phyloP scores from a whole-genome alignment of 2,329 filamentous ascomycete genomes.

The Nemania sp. region DNA sequence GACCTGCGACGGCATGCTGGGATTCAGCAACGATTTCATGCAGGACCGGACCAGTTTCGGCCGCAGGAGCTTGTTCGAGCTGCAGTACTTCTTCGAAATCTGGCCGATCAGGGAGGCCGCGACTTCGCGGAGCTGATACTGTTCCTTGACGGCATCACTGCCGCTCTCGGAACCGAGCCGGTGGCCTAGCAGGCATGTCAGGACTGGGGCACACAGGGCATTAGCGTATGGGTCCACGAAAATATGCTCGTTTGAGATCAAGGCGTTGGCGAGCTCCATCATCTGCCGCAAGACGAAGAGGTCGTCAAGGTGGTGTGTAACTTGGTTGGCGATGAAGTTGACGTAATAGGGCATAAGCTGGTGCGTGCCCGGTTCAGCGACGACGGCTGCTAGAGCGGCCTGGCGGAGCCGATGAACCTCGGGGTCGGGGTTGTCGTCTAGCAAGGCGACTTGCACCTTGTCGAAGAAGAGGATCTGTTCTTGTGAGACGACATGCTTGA shows the following conservation, averaged over 20 bases:
- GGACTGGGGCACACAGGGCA: slow-evolving; percentile 78
- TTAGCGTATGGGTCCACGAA: slow-evolving; percentile 68
- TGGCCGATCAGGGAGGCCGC: slow-evolving; percentile 80
- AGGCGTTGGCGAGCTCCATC: slow-evolving; percentile 84
- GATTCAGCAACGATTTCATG: slow-evolving; percentile 88
- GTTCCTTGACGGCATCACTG: slow-evolving; percentile 57
- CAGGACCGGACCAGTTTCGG: slow-evolving; percentile 91
- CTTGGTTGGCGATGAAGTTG: slow-evolving; percentile 92
- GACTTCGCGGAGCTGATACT: slow-evolving; percentile 83
- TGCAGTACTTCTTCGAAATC: slow-evolving; percentile 80
- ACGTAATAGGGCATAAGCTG: slow-evolving; percentile 97
- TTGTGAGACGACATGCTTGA: slow-evolving; percentile 95
- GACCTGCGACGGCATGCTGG: slow-evolving; percentile 77
- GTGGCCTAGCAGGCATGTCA: slow-evolving; percentile 88
- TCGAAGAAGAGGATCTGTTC: slow-evolving; percentile 97
- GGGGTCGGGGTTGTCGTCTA: slow-evolving; percentile 86
- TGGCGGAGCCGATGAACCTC: slow-evolving; percentile 72
- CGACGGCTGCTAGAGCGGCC: slow-evolving; percentile 82
- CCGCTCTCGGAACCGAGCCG: slow-evolving; percentile 68
- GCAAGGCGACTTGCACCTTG: slow-evolving; percentile 85
- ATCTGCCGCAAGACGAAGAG: slow-evolving; percentile 87
- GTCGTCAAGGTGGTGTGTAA: slow-evolving; percentile 91
- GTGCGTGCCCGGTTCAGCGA: slow-evolving; percentile 89
- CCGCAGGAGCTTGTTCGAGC: slow-evolving; percentile 79
- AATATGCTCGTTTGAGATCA: slow-evolving; percentile 81